Conservation (phyloP, 1,139 yeast species). For the Pneumocystis canis region DNA sequence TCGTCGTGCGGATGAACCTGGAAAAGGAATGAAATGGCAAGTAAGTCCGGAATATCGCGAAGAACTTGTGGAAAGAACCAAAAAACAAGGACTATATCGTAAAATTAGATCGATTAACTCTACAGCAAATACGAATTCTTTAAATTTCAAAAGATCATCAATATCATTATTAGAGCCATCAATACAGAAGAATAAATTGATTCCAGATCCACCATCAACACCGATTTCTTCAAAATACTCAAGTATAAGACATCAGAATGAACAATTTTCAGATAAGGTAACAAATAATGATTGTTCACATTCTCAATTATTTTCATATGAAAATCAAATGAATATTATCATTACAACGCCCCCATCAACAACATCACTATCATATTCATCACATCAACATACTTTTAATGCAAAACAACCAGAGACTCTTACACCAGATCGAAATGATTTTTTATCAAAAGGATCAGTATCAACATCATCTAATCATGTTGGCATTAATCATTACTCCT, state of each 20-base stretch:
- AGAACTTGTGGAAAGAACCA: slow-evolving; percentile 66
- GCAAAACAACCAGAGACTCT: background rate
- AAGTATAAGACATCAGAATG: background rate
- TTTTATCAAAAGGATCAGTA: slow-evolving; percentile 5
- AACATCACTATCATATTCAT: background rate
- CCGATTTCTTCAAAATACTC: background rate
- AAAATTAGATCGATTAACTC: slow-evolving; percentile 24
- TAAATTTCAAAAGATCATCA: slow-evolving; percentile 4
- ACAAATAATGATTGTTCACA: background rate
- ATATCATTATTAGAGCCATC: slow-evolving; percentile 14
- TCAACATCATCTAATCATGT: background rate
- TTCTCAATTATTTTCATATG: background rate
- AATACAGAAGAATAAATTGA: background rate
- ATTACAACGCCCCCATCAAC: background rate
- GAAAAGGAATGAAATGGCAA: slow-evolving; percentile 99
- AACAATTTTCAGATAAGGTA: slow-evolving; percentile 1
- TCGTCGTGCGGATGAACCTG: slow-evolving; percentile 88
- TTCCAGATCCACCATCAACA: background rate
- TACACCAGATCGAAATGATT: slow-evolving; percentile 3
- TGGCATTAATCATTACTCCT: background rate
- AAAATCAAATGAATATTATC: background rate
- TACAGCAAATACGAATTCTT: slow-evolving; percentile 10
- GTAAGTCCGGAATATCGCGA: slow-evolving; percentile 70
- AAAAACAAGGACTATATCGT: slow-evolving; percentile 39
- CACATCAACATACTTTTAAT: background rate